Conservation (phyloP, 73 alveolate species). For the Uronychia setigera region DNA sequence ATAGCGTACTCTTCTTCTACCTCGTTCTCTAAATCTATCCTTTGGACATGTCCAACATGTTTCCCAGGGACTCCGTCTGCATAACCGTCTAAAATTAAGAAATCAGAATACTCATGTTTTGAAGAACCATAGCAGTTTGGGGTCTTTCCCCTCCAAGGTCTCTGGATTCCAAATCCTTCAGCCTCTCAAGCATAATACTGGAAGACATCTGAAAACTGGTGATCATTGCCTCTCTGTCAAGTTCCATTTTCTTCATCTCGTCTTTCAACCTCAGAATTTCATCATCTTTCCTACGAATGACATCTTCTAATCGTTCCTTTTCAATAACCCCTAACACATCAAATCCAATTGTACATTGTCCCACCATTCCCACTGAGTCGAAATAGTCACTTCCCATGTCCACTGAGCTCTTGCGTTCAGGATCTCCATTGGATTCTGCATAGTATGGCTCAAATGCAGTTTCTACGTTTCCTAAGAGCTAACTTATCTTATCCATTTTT, state of each 20-base stretch:
- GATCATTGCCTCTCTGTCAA: constrained; percentile 81
- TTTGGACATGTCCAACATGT: background rate
- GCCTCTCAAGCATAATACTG: constrained; percentile 76
- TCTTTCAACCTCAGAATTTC: constrained; percentile 70
- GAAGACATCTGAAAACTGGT: constrained; percentile 78
- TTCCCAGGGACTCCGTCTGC: constrained; percentile 21
- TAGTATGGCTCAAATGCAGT: background rate
- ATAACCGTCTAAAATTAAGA: constrained; percentile 7
- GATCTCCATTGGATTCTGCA: background rate
- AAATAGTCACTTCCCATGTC: background rate
- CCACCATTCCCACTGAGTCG: background rate
- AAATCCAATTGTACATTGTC: background rate
- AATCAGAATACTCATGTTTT: constrained; percentile 21
- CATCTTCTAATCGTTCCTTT: constrained; percentile 15
- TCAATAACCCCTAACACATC: background rate
- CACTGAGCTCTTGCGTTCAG: background rate
- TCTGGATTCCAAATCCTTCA: constrained; percentile 81
- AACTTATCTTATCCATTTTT: background rate
- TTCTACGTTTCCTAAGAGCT: background rate
- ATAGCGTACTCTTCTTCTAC: constrained; percentile 1
- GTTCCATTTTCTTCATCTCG: constrained; percentile 61
- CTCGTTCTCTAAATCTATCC: constrained; percentile 17
- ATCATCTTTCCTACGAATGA: constrained; percentile 70
- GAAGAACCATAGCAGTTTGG: constrained; percentile 63
- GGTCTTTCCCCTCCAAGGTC: constrained; percentile 63